Base-by-base conservation (phyloP, 2,329 filamentous ascomycete species). In the Magnaporthales sp. region DNA sequence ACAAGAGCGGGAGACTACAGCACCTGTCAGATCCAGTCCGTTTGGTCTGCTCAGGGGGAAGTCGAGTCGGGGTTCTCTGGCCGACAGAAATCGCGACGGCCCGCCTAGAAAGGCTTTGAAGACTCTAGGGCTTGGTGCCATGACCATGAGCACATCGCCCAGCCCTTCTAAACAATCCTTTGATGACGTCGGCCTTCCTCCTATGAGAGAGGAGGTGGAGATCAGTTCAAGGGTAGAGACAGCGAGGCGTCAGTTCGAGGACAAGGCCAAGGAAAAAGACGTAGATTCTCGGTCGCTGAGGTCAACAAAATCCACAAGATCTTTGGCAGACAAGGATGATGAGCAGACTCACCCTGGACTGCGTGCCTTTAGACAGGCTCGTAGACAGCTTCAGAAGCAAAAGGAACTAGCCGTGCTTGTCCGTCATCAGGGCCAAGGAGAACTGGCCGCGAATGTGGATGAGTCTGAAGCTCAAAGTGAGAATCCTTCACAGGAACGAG, bases 61-160 rank as follows among this genome's bases (percentile, higher is more conserved):
- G 76, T 84, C 87, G 3, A 93, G 90, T 73, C 82, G 84, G 24
- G 87, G 89, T 15, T 90, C 89, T 3, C 77, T 92, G 29, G 79
- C 82, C 29, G 83, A 84, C 22, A 76, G 81, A 19, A 70, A 72
- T 13, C 72, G 76, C 60, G 81, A 79, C 1, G 71, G 72, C 7
- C 77, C 76, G 9, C 29, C 51, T 67, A 76, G 81, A 2, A 91
- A 88, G 73, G 79, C 84, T 0, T 83, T 84, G 74, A 90, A 87
- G 75, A 84, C 88, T 74, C 80, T 89, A 11, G 87, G 87, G 3
- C 75, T 89, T 15, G 82, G 82, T 9, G 74, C 77, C 9, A 71
- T 78, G 3, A 78, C 78, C 3, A 77, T 80, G 69, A 78, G 75
- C 54, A 77, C 75, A 13, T 73, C 79, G 1, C 75, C 79, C 0